A percentile compares a stretch with the other conserved stretches of the same genome.
These are phyloP conservation scores for Dentipellis fragilis DNA, from an alignment of 768 basidiomycete genomes.

Conservation along the genomic window DNA sequence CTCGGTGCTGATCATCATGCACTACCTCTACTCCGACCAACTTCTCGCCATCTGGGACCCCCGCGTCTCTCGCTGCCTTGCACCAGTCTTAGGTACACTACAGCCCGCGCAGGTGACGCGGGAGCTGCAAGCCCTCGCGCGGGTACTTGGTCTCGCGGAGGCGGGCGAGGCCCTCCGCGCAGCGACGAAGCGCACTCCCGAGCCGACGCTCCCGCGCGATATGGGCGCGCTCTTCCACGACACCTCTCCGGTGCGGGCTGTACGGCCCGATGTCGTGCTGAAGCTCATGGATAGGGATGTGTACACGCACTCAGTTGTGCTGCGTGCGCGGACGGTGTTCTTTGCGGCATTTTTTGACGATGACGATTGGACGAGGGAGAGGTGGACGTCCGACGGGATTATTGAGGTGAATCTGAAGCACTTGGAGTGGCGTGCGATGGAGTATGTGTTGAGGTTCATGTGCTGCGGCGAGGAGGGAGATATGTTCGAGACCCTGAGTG, in stretches of 20 bases:
- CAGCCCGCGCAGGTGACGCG: conserved; percentile 40
- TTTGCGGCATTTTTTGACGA: conserved; percentile 81
- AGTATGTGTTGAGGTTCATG: conserved; percentile 64
- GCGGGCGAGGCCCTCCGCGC: conserved; percentile 48
- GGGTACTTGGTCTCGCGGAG: conserved; percentile 44
- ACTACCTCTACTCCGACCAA: conserved; percentile 85
- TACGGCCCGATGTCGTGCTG: conserved; percentile 62
- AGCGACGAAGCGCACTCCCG: conserved; percentile 45
- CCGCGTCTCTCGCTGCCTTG: conserved; percentile 42
- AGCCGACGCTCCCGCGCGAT: conserved; percentile 38
- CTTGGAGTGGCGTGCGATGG: conserved; percentile 63
- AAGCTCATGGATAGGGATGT: conserved; percentile 59
- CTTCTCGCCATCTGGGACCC: conserved; percentile 79
- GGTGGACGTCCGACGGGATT: conserved; percentile 42
- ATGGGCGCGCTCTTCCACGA: conserved; percentile 39
- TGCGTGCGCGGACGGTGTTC: conserved; percentile 78
- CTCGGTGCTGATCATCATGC: conserved; percentile 62
- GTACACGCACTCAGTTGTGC: conserved; percentile 56
- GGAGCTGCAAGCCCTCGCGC: conserved; percentile 54
- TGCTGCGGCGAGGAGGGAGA: conserved; percentile 62
- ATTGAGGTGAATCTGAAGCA: conserved; percentile 65
- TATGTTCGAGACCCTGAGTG: conserved; percentile 66
- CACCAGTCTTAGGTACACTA: conserved; percentile 27
- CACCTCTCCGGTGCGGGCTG: conserved; percentile 14
- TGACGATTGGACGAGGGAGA: conserved; percentile 63